A percentile compares a stretch with the other conserved stretches of the same genome.
Evolutionary conservation across 179 eudicot genomes (phyloP).

Genomic region (Spergularia azorica): DNA sequence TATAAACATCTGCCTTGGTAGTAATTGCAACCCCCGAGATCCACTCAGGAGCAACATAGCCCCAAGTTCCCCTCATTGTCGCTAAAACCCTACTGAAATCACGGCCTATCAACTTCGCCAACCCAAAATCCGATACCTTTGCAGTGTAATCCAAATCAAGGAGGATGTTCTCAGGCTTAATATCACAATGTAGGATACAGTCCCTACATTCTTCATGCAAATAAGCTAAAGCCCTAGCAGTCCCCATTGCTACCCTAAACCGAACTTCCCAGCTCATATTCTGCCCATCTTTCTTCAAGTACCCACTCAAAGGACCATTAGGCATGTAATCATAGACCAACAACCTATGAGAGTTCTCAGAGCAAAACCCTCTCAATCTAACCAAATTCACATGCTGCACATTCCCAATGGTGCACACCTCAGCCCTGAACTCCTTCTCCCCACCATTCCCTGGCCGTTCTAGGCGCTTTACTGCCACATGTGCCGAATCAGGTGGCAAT

Average conservation of each 20-base stretch:
- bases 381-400: constrained; percentile 88
- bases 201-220: constrained; percentile 80
- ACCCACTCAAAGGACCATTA: constrained; percentile 68
- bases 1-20: constrained; percentile 81
- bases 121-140: constrained; percentile 86
- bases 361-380: constrained; percentile 77
- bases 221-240: constrained; percentile 78
- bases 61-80: constrained; percentile 92
- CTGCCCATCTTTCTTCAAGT: constrained; percentile 49
- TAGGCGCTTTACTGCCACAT: constrained; percentile 76
- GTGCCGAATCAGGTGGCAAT: constrained; percentile 38
- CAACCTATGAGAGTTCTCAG: constrained; percentile 64
- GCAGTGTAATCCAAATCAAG: constrained; percentile 58
- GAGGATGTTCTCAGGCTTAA: constrained; percentile 82
- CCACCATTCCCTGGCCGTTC: constrained; percentile 72
- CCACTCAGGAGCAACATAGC: constrained; percentile 95
- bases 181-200: constrained; percentile 84
- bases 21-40: constrained; percentile 85
- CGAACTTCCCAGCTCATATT: constrained; percentile 72
- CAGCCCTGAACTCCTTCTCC: constrained; percentile 84
- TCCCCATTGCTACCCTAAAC: constrained; percentile 67
- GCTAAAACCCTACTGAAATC: constrained; percentile 80
- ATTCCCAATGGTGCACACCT: constrained; percentile 85
- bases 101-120: constrained; percentile 76
- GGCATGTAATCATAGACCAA: constrained; percentile 87